These are phyloP conservation scores for Decorospora gaudefroyi DNA, from an alignment of 2,329 filamentous ascomycete species.

Conservation along the genomic window DNA sequence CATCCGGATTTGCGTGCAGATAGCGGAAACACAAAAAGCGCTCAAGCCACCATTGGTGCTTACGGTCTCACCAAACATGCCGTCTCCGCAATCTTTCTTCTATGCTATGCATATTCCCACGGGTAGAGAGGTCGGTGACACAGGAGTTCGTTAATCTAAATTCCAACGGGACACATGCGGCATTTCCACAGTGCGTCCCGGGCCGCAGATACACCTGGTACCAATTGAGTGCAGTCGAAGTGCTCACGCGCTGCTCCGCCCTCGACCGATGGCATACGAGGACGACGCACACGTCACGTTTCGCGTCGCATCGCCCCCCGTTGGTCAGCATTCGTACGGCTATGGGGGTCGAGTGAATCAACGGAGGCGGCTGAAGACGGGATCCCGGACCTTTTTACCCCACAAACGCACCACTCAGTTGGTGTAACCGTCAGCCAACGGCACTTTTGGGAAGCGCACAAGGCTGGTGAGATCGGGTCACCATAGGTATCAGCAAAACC, in stretches of 20 bases:
- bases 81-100: constrained; percentile 25
- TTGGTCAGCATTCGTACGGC: constrained; percentile 20
- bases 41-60: constrained; percentile 18
- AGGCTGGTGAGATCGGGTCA: constrained; percentile 20
- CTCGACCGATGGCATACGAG: constrained; percentile 15
- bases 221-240: constrained; percentile 24
- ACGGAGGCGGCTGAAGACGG: constrained; percentile 27
- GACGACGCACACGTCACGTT: constrained; percentile 14
- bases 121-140: constrained; percentile 30
- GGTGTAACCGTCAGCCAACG: constrained; percentile 23
- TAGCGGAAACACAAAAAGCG: constrained; percentile 25
- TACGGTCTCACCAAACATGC: constrained; percentile 23
- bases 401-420: constrained; percentile 32
- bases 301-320: constrained; percentile 15
- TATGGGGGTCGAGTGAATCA: constrained; percentile 30
- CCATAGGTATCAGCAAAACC: constrained; percentile 2
- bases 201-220: constrained; percentile 40
- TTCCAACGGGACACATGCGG: constrained; percentile 28
- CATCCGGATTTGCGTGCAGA: constrained; percentile 30
- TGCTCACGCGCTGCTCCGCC: constrained; percentile 19
- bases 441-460: constrained; percentile 23
- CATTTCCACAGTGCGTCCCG: constrained; percentile 42
- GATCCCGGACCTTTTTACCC: constrained; percentile 26
- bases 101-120: constrained; percentile 33
- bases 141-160: constrained; percentile 44